phyloP scores from a whole-genome alignment of 1,284 basidiomycete genomes.

The Ganoderma sinense region DNA sequence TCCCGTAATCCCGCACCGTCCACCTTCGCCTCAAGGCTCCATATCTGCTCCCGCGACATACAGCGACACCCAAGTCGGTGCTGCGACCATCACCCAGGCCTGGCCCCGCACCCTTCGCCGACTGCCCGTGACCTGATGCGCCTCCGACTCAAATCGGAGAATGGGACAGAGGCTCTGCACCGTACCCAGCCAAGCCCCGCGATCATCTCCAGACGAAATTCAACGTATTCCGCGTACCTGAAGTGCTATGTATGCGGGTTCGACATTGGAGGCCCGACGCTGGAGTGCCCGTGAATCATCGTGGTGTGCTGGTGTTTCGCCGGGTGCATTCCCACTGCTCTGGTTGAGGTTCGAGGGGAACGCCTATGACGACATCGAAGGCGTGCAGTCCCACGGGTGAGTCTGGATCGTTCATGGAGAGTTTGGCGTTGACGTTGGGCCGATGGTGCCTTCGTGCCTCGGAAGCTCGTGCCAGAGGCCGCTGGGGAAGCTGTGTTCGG shows the following conservation, averaged over 20 bases:
- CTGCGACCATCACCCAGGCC: not conserved
- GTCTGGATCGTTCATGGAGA: not conserved
- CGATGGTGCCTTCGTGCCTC: constrained; percentile 2
- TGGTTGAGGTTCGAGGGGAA: not conserved
- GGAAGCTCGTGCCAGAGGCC: not conserved
- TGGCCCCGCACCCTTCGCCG: not conserved
- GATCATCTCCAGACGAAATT: not conserved
- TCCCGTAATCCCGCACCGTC: not conserved
- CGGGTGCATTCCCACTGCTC: not conserved
- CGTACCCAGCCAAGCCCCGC: not conserved
- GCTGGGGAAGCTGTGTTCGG: not conserved
- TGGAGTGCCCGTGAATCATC: not conserved
- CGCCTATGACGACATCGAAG: not conserved
- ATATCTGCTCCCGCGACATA: not conserved
- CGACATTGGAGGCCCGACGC: too few species aligned
- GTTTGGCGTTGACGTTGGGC: constrained; percentile 1
- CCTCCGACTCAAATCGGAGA: constrained; percentile 7
- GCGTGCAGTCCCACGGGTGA: not conserved
- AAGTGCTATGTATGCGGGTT: constrained; percentile 4
- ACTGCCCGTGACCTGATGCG: constrained; percentile 2
- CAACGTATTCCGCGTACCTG: constrained; percentile 4
- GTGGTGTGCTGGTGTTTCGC: not conserved
- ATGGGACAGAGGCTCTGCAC: constrained; percentile 4
- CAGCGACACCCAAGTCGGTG: constrained; percentile 1
- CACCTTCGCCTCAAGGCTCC: constrained; percentile 2